Percentiles rank a stretch among this genome's conserved stretches.
Conservation (phyloP, 2,329 filamentous ascomycete genomes). For the Incumbomyces delicatus region DNA sequence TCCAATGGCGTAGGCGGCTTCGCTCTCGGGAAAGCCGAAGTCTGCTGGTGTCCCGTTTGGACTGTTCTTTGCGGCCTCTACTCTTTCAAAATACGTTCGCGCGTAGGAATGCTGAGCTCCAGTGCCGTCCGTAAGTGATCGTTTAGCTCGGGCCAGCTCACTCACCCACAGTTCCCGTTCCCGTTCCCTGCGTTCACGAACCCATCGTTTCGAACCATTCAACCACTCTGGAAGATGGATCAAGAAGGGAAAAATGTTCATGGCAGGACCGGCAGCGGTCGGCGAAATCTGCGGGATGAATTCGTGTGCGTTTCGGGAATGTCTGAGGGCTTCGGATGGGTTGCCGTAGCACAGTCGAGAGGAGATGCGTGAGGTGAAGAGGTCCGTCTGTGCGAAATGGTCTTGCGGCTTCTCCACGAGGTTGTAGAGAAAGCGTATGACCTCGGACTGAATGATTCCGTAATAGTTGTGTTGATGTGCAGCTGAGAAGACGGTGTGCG, state of each 20-base stretch:
- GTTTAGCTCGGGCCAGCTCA: conserved; percentile 8
- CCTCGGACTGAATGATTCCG: conserved; percentile 9
- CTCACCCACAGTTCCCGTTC: conserved; percentile 12
- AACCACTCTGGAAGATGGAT: conserved; percentile 12
- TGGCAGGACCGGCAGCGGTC: conserved; percentile 10
- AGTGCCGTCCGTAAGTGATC: conserved; percentile 8
- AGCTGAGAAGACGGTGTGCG: conserved; percentile 9
- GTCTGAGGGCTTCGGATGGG: conserved; percentile 6
- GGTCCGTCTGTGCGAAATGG: conserved; percentile 11
- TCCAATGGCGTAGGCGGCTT: conserved; percentile 9
- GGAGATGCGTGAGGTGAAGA: conserved; percentile 8
- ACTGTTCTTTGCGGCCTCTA: conserved; percentile 3
- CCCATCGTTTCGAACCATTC: conserved; percentile 8
- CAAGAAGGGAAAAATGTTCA: conserved; percentile 11
- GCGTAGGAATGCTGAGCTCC: conserved; percentile 10
- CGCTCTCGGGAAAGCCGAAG: conserved; percentile 7
- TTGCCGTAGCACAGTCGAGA: conserved; percentile 9
- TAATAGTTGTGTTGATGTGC: conserved; percentile 11
- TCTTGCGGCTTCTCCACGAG: conserved; percentile 12
- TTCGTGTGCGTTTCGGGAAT: conserved; percentile 10
- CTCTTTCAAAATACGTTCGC: conserved; percentile 11
- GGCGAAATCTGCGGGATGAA: conserved; percentile 15
- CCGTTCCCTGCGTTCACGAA: conserved; percentile 8
- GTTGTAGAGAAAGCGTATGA: conserved; percentile 11
- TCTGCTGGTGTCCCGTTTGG: neutral